Conservation (phyloP, 257 asterid genomes). For the Capsicum rhomboideum region DNA sequence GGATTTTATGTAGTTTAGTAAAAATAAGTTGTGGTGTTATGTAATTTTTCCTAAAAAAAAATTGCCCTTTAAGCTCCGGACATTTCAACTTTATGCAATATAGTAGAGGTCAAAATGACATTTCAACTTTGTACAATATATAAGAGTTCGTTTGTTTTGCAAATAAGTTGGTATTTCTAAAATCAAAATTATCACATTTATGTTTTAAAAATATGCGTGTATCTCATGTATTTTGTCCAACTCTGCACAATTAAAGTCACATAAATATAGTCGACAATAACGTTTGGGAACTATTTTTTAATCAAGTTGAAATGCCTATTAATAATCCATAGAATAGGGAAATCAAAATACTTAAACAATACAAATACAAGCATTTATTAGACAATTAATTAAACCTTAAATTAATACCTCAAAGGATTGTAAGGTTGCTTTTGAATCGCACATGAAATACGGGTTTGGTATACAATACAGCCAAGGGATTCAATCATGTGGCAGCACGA, state of each 20-base stretch:
- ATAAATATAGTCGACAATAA: not conserved
- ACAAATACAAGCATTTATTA: not conserved
- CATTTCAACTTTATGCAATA: too few relatives aligned
- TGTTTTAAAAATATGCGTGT: not conserved
- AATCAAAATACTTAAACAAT: not conserved
- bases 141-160: not conserved
- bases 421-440: not conserved
- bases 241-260: not conserved
- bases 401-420: not conserved
- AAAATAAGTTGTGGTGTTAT: too few relatives aligned
- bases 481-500: not conserved
- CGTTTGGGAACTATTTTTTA: not conserved
- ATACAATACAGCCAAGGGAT: not conserved
- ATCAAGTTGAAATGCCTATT: not conserved
- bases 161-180: not conserved
- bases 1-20: too few relatives aligned
- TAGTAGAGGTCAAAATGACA: too few relatives aligned
- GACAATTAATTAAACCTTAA: not conserved
- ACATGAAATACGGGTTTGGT: not conserved
- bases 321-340: not conserved
- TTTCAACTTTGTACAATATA: too few relatives aligned
- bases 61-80: too few relatives aligned
- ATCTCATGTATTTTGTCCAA: not conserved
- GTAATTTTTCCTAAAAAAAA: too few relatives aligned
- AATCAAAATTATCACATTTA: not conserved